Base-by-base conservation (phyloP, 768 basidiomycete genomes). In the Tricholoma sp. region DNA sequence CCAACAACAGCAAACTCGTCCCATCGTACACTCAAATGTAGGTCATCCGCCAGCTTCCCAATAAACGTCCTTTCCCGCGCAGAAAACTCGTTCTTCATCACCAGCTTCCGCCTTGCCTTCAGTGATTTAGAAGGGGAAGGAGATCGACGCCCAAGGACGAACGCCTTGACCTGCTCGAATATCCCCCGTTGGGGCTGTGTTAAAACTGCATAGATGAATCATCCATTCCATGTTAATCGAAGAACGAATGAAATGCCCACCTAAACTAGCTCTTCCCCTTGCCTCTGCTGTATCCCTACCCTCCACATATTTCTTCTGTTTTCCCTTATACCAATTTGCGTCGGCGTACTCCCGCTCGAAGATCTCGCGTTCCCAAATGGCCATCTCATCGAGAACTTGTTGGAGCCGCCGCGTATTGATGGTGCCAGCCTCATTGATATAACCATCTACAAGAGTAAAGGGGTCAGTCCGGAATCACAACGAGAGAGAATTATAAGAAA, bases 261-360 rank as follows among this genome's bases (percentile, higher is more conserved):
- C 81, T n/a, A 92, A 71, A 8, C 47, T n/a, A 3, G 47, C 20
- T 54, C 82, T 80, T 2, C 76, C 74, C 67, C 75, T 80, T 67
- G 77, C 85, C 65, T 71, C 77, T 29, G 77, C 84, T 57, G 76
- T 71, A 65, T 88, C 88, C 74, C 84, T 76, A 61, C 84, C 83
- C 57, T 83, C 80, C 44, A 81, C 63, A 63, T 88, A 82, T 68
- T 88, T 92, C 37, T 73, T 74, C 66, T 94, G 93, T 74, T 98
- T 97, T 11, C 94, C 92, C 72, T 94, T 95, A 70, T 89, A 90
- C 92, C 94, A 98, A 63, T 87, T 94, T 62, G 84, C 59, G 67
- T 98, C 96, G 6, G 87, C 84, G 61, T 88, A 90, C 67, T 96
- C 95, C 71, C 85, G 89, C 78, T 97, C 88, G 60, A 96, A 99